Evolutionary conservation across 495 filamentous ascomycete species (phyloP), one percentile per base, ranked within the genome.

Genomic region (Penicillium longicatenatum): DNA sequence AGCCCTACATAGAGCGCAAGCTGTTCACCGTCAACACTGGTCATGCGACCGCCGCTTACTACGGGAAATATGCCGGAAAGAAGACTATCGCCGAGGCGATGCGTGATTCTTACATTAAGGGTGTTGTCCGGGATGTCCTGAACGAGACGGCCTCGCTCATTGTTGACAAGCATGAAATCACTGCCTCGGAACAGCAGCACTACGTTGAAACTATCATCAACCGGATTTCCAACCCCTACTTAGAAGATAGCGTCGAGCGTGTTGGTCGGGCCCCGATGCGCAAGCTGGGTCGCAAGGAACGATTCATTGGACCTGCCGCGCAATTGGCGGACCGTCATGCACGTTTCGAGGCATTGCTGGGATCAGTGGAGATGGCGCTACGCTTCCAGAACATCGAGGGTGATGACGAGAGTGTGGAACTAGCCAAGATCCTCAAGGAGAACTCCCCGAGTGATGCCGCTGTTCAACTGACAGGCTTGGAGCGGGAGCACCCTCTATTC

Each of bases 1-100:
- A 85, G 68, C 94, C 94, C 51, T 98, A 92, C 81, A 97, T 98
- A 67, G 93, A 98, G 84, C 93, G 94, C 75, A 98, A 98, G 80
- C 86, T 98, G 58, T 98, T 91, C 82, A 98, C 94, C 17, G 94
- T 98, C 81, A 98, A 98, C 84, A 98, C 94, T 22, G 88, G 91
- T 46, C 94, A 98, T 70, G 94, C 95, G 47, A 92, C 92, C n/a
- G 92, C 93, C 22, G 94, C 94, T 51, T 98, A 98, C 83, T 92
- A 92, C 73, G 94, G 94, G 43, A 86, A 94, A 79, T 77, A 89
- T 69, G 83, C 84, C 35, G 84, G 88, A 54, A 96, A 94, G 81
- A 78, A 82, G 66, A 92, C 86, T 31, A 92, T 98, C 58, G 89
- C 93, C 63, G 93, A 98, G 55, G 87, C 91, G 12, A 77, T 97